Conservation (phyloP, 106 monocot species). For the Allium cepa region DNA sequence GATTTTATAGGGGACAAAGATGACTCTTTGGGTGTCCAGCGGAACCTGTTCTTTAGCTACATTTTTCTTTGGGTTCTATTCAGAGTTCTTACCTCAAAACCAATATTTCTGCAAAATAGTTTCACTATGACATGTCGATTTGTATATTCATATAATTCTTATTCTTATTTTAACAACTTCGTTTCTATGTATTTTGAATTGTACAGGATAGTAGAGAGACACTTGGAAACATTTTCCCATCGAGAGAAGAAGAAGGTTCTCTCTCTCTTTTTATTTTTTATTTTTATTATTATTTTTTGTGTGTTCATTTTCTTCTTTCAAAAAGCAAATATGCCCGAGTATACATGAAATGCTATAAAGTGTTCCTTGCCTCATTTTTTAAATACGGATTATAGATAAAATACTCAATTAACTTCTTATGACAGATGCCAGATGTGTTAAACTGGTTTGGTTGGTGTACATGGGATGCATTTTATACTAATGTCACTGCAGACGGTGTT, state of each 20-base stretch:
- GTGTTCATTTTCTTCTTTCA: not conserved
- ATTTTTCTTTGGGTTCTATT: too few relatives aligned
- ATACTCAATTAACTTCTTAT: slow-evolving; percentile 2
- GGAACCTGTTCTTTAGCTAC: too few relatives aligned
- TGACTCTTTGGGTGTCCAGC: too few relatives aligned
- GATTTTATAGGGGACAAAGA: too few relatives aligned
- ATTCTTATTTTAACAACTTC: too few relatives aligned
- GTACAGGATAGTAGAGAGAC: slow-evolving; percentile 49
- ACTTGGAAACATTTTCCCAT: slow-evolving; percentile 62
- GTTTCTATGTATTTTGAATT: not conserved
- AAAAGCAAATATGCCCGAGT: not conserved
- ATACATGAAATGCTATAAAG: not conserved
- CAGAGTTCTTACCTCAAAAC: too few relatives aligned
- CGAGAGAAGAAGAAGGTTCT: slow-evolving; percentile 70
- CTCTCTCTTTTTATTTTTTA: too few relatives aligned
- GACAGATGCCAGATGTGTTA: slow-evolving; percentile 59
- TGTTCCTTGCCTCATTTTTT: not conserved
- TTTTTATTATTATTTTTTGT: too few relatives aligned
- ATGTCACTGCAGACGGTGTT: slow-evolving; percentile 60
- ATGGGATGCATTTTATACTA: slow-evolving; percentile 84
- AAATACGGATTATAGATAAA: too few relatives aligned
- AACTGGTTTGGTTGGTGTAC: slow-evolving; percentile 95
- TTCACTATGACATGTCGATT: too few relatives aligned
- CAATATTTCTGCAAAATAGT: too few relatives aligned
- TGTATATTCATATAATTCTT: too few relatives aligned